phyloP scores from a whole-genome alignment of 768 basidiomycete species.

The Clitopilus hobsonii region DNA sequence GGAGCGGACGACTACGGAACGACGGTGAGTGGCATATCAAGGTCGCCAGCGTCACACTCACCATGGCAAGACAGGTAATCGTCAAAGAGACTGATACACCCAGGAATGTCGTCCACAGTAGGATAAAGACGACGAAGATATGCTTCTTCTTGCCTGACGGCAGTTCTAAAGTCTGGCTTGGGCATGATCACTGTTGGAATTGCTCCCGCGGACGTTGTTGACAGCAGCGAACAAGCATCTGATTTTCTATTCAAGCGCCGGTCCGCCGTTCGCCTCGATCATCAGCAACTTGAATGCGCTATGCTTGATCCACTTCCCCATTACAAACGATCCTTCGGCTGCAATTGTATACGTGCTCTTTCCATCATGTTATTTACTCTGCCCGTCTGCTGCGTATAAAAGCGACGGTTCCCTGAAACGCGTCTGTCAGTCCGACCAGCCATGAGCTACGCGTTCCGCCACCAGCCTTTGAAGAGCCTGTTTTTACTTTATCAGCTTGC shows the following conservation, averaged over 20 bases:
- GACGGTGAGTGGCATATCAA: background rate
- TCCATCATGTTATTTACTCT: background rate
- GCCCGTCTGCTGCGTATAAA: background rate
- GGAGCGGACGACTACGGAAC: slow-evolving; percentile 57
- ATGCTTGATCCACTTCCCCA: background rate
- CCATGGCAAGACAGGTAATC: slow-evolving; percentile 70
- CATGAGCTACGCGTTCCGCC: slow-evolving; percentile 25
- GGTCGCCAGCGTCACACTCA: slow-evolving; percentile 14
- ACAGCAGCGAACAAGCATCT: background rate
- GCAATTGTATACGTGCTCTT: background rate
- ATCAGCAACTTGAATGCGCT: too few species aligned
- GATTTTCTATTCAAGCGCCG: background rate
- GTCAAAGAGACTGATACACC: slow-evolving; percentile 75
- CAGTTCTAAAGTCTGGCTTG: slow-evolving; percentile 46
- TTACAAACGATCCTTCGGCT: too few species aligned
- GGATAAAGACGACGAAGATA: slow-evolving; percentile 67
- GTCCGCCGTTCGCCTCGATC: background rate
- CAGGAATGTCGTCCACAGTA: slow-evolving; percentile 73
- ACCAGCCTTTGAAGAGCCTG: slow-evolving; percentile 43
- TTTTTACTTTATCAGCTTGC: slow-evolving; percentile 38
- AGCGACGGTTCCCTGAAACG: background rate
- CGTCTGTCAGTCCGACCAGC: background rate
- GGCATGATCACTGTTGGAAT: slow-evolving; percentile 5
- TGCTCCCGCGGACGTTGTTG: background rate
- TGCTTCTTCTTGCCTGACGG: slow-evolving; percentile 63